Evolutionary conservation across 2,329 filamentous ascomycete genomes (phyloP), one percentile per base, ranked within the genome.

Genomic region (Verticillium nonalfalfae): DNA sequence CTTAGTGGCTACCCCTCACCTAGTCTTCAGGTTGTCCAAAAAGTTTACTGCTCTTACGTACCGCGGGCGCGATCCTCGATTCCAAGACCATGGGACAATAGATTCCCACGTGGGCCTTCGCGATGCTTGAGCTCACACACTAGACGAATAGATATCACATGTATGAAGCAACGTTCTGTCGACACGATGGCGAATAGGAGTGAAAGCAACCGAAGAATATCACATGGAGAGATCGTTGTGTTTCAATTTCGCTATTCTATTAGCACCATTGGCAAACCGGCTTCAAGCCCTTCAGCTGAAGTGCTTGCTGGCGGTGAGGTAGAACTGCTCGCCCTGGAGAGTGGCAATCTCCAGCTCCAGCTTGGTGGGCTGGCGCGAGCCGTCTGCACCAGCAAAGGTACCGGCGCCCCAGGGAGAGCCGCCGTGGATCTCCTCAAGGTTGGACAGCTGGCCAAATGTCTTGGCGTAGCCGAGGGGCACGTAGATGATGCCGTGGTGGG

Each of bases 401-500:
- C 95, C 95, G 38, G 94, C 93, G 70, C 94, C 95, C 95, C 95
- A 99, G 45, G 95, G 83, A 64, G 84, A 87, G 64, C 95, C 95
- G 71, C 95, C 95, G 74, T 90, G 91, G 65, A 95, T 83, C 81
- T 97, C 93, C 35, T 73, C 73, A 39, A 97, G 75, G 78, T 93
- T 88, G 66, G 87, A 74, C 66, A 97, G 78, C 66, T 86, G 78
- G 63, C 73, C 73, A 73, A 97, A 97, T 58, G 86, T 79, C 70
- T 88, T 90, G 78, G 90, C 89, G 83, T 96, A 98, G 61, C 95
- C 95, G 60, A 98, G 83, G 57, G 95, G 95, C n/a, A 98, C 93
- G 76, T 90, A 98, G 82, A 95, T 89, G 79, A 98, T 90, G 71
- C 95, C 95, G 81, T 98, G 95, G 80, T 98, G 95, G 64, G 88